Evolutionary conservation across 2,329 filamentous ascomycete genomes (phyloP).

Genomic region (Fusarium brachygibbosum): DNA sequence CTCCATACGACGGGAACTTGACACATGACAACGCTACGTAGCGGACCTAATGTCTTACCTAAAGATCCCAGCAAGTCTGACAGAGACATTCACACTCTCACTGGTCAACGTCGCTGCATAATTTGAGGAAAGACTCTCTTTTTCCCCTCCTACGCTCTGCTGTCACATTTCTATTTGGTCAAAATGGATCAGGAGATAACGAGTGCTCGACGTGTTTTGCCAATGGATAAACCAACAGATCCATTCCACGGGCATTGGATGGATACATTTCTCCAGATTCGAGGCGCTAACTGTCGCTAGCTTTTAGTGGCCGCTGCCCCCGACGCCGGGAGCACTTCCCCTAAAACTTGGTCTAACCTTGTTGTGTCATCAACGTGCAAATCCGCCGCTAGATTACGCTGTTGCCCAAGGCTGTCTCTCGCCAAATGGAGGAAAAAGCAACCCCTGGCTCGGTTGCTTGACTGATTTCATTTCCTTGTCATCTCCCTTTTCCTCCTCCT

Average conservation of each 20-base stretch:
- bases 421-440: constrained; percentile 26
- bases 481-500: constrained; percentile 30
- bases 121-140: constrained; percentile 5
- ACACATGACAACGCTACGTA: constrained; percentile 11
- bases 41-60: constrained; percentile 14
- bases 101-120: constrained; percentile 25
- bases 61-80: constrained; percentile 23
- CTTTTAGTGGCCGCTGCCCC: constrained; percentile 39
- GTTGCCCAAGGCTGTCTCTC: constrained; percentile 13
- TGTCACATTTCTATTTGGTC: constrained; percentile 35
- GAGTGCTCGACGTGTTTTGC: constrained; percentile 10
- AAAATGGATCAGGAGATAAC: constrained; percentile 14
- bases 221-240: constrained; percentile 35
- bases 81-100: constrained; percentile 16
- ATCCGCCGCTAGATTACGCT: constrained; percentile 26
- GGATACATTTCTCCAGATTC: constrained; percentile 15
- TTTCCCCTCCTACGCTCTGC: constrained; percentile 29
- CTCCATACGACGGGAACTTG: not conserved
- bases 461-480: constrained; percentile 23
- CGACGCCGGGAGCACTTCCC: constrained; percentile 28
- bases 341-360: constrained; percentile 27
- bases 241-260: constrained; percentile 7
- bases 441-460: constrained; percentile 24
- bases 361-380: constrained; percentile 23
- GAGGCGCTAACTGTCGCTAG: constrained; percentile 36